Conservation (phyloP, 164 flowering plant genomes). For the Echeveria elegans region DNA sequence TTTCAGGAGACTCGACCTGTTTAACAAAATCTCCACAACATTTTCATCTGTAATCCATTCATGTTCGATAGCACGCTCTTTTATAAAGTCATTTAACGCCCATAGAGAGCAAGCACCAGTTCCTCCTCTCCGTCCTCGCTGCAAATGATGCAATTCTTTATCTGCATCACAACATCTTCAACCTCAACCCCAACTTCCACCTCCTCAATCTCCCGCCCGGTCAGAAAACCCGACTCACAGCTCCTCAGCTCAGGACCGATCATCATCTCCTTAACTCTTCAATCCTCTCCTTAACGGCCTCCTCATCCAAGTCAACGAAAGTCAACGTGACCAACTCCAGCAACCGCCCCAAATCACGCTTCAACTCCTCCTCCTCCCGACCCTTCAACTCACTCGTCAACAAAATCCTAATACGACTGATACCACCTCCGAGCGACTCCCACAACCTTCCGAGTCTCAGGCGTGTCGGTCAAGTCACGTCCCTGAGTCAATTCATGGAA, state of each 20-base stretch:
- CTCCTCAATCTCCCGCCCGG: conserved; percentile 14
- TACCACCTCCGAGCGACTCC: conserved; percentile 39
- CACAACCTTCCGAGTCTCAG: conserved; percentile 26
- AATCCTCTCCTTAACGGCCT: conserved; percentile 34
- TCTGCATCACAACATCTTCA: conserved; percentile 38
- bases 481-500: conserved; percentile 25
- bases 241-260: not conserved
- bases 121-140: conserved; percentile 14
- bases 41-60: conserved; percentile 1
- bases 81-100: conserved; percentile 3
- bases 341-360: conserved; percentile 46
- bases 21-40: not conserved
- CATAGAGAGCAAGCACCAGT: conserved; percentile 10
- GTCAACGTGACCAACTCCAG: conserved; percentile 50
- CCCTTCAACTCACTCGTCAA: conserved; percentile 13
- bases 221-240: too few species aligned
- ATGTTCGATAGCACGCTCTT: not conserved
- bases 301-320: conserved; percentile 22
- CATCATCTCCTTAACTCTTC: conserved; percentile 13
- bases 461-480: conserved; percentile 17
- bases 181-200: conserved; percentile 12
- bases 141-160: not conserved
- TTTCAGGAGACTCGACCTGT: conserved; percentile 40
- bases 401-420: conserved; percentile 22
- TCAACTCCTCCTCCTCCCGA: conserved; percentile 20